Base-by-base conservation (phyloP, 2,329 filamentous ascomycete genomes). In the Colletotrichum sojae region DNA sequence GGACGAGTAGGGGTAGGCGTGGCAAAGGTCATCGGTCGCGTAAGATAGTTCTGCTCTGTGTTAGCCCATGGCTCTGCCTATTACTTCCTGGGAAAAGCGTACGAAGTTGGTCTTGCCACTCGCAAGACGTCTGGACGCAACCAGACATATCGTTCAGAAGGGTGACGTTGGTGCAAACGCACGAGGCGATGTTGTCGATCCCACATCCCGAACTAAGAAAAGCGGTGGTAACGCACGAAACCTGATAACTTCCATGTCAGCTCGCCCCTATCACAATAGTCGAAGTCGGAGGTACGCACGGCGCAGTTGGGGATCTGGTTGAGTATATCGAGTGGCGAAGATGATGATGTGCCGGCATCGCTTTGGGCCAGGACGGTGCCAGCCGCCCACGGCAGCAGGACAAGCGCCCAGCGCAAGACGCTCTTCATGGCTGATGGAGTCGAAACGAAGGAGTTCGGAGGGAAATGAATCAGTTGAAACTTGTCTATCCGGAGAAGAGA, bases 161-260 rank as follows among this genome's bases (percentile, higher is more conserved):
- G 0, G 68, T 64, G 25, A 63, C 22, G 20, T 69, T 70, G 25
- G 64, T 70, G 54, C 64, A 70, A 10, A 68, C 18, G 12, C 64
- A 69, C 2, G 54, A 40, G 3, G 59, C 57, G 25, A 70, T 52
- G 27, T 43, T 43, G 22, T 68, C 64, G 13, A 61, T 10, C 8
- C 31, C 16, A 15, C 62, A 66, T 22, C 55, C 55, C 16, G 66
- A 55, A n/a, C 2, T 9, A 2, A 45, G 25, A 16, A 69, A 61
- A 2, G 51, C 16, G 12, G 13, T 49, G 10, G 55, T 56, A 1
- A 66, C 36, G 20, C 66, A 69, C 6, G 66, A 46, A 1, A 56
- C 13, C 66, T 69, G 4, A 3, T 1, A 4, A 8, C 1, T 4
- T 8, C 12, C n/a, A n/a, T 18, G 15, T 66, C 5, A 69, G 66